Conservation (phyloP, 352 stramenopile species). For the Albugo candida region DNA sequence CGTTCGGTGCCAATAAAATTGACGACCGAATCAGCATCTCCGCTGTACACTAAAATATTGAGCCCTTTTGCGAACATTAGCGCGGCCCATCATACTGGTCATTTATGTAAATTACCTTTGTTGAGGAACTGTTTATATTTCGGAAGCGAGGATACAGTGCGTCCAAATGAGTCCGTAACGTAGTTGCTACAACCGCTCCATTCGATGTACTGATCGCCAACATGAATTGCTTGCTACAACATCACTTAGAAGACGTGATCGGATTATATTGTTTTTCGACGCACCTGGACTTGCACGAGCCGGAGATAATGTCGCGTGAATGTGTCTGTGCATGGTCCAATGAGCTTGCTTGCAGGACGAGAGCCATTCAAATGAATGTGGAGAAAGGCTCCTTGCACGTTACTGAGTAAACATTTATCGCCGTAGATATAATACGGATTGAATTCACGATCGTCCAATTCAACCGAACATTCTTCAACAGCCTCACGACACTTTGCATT, state of each 20-base stretch:
- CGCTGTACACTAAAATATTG: slow-evolving; percentile 41
- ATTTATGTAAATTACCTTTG: slow-evolving; percentile 3
- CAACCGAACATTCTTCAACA: slow-evolving; percentile 18
- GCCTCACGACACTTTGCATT: slow-evolving; percentile 18
- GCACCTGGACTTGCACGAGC: slow-evolving; percentile 19
- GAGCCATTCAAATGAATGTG: slow-evolving; percentile 6
- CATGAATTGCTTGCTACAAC: slow-evolving; percentile 19
- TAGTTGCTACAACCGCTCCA: slow-evolving; percentile 38
- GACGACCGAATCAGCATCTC: slow-evolving; percentile 45
- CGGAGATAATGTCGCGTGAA: slow-evolving; percentile 34
- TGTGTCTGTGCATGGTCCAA: slow-evolving; percentile 30
- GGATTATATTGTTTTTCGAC: not conserved
- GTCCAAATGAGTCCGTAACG: slow-evolving; percentile 21
- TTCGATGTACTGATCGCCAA: slow-evolving; percentile 18
- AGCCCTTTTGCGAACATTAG: slow-evolving; percentile 3
- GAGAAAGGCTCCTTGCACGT: slow-evolving; percentile 21
- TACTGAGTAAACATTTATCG: slow-evolving; percentile 37
- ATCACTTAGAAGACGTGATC: not conserved
- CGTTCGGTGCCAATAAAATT: slow-evolving; percentile 50
- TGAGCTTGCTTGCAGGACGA: not conserved
- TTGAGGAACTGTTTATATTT: slow-evolving; percentile 40
- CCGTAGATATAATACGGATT: slow-evolving; percentile 61
- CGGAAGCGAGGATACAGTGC: slow-evolving; percentile 27
- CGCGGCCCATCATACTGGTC: not conserved
- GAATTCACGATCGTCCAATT: slow-evolving; percentile 21